Conservation (phyloP, 805 yeast species). For the Pichia occidentalis region DNA sequence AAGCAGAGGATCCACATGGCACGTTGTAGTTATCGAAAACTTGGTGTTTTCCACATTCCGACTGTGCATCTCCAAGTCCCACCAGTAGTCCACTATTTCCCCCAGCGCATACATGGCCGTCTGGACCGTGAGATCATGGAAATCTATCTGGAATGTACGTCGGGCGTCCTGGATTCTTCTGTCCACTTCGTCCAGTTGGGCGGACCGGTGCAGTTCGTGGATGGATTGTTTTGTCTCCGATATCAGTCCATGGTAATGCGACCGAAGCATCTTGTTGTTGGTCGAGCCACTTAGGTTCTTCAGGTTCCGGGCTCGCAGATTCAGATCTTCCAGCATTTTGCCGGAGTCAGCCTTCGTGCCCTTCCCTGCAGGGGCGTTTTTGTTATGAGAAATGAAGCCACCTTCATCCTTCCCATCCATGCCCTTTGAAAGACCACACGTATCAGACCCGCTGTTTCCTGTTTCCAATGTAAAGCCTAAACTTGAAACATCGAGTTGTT, state of each 20-base stretch:
- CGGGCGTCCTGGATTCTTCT: slow-evolving; percentile 10
- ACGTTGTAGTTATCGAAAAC: slow-evolving; percentile 29
- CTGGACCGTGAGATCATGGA: slow-evolving; percentile 47
- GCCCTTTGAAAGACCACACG: too few relatives aligned
- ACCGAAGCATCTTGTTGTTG: slow-evolving; percentile 1
- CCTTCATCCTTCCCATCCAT: too few relatives aligned
- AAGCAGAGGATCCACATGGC: slow-evolving; percentile 36
- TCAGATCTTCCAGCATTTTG: too few relatives aligned
- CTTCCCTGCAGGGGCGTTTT: too few relatives aligned
- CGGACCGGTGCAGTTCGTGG: not conserved
- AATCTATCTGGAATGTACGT: slow-evolving; percentile 37
- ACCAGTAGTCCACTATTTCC: slow-evolving; percentile 47
- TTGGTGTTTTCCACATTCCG: slow-evolving; percentile 38
- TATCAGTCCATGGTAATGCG: slow-evolving; percentile 3
- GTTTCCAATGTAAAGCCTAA: too few relatives aligned
- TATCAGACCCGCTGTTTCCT: too few relatives aligned
- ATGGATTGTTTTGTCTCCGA: slow-evolving; percentile 1
- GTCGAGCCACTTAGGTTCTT: too few relatives aligned
- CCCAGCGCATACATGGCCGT: slow-evolving; percentile 39
- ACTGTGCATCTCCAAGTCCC: slow-evolving; percentile 46
- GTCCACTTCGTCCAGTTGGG: not conserved
- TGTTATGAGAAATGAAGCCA: too few relatives aligned
- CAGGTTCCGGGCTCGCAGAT: too few relatives aligned
- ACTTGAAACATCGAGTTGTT: too few relatives aligned
- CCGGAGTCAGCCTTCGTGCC: too few relatives aligned